Conservation (phyloP, 768 basidiomycete genomes). For the Butyriboletus loyo region DNA sequence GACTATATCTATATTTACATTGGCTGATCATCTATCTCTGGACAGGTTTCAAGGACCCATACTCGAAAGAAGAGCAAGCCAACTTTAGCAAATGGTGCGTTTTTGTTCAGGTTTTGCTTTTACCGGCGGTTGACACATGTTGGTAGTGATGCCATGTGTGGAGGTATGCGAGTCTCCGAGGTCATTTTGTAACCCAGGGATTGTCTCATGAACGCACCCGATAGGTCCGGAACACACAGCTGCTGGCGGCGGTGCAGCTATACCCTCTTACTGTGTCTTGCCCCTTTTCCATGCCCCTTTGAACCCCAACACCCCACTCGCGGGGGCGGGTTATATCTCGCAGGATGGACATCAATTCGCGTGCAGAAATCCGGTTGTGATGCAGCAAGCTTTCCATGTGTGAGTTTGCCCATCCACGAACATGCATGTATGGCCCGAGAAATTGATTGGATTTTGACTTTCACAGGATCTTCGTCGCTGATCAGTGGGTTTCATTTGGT, state of each 20-base stretch:
- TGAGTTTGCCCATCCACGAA: constrained; percentile 29
- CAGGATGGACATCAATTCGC: constrained; percentile 53
- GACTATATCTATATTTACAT: not conserved
- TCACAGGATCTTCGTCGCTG: constrained; percentile 53
- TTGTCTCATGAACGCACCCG: not conserved
- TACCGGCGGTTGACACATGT: not conserved
- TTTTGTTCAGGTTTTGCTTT: not conserved
- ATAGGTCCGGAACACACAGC: constrained; percentile 51
- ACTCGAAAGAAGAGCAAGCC: constrained; percentile 53
- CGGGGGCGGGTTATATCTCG: constrained; percentile 48
- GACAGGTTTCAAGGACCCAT: constrained; percentile 61
- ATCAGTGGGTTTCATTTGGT: constrained; percentile 32
- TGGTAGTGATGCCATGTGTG: constrained; percentile 48
- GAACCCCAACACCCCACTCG: constrained; percentile 24
- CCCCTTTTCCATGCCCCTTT: constrained; percentile 49
- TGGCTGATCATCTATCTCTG: not conserved
- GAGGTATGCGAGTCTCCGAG: constrained; percentile 32
- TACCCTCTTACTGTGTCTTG: constrained; percentile 53
- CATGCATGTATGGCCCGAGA: accelerated
- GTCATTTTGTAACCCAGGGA: not conserved
- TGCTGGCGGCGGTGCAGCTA: constrained; percentile 35
- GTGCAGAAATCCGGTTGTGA: constrained; percentile 51
- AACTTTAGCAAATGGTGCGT: constrained; percentile 54
- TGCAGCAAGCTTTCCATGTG: constrained; percentile 61
- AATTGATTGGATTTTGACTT: not conserved